A percentile compares a stretch with the other conserved stretches of the same genome.
These are phyloP conservation scores for Aspergillus udagawae DNA, from an alignment of 2,329 filamentous ascomycete species.

Conservation along the genomic window DNA sequence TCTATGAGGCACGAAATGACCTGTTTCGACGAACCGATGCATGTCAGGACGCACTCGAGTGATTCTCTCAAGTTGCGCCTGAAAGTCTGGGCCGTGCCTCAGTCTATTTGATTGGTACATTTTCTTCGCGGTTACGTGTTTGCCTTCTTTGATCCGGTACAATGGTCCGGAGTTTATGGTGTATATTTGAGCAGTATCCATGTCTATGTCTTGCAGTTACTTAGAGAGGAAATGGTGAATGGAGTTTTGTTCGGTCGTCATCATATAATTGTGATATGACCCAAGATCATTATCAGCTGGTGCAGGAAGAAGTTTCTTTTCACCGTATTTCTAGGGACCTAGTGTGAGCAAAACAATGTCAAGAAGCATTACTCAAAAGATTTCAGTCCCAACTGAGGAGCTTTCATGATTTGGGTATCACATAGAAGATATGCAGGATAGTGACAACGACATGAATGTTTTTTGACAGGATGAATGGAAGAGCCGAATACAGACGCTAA, in stretches of 20 bases:
- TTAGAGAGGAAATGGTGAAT: conserved; percentile 12
- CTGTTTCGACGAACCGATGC: not conserved
- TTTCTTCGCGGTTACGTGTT: not conserved
- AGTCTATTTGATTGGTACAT: not conserved
- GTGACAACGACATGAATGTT: not conserved
- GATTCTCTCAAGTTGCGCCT: not conserved
- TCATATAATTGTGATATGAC: not conserved
- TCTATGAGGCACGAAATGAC: conserved; percentile 12
- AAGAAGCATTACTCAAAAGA: not conserved
- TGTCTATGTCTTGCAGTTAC: not conserved
- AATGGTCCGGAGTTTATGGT: conserved; percentile 1
- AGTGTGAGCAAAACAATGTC: not conserved
- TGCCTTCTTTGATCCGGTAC: not conserved
- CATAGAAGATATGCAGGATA: not conserved
- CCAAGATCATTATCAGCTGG: not conserved
- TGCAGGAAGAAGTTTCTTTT: not conserved
- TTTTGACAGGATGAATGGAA: not conserved
- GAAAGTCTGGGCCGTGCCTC: not conserved
- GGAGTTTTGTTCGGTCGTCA: conserved; percentile 10
- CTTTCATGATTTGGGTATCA: conserved; percentile 15
- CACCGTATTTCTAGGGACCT: not conserved
- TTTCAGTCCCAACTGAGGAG: not conserved
- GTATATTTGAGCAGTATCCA: not conserved
- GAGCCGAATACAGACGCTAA: not conserved
- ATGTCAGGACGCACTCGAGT: not conserved